phyloP scores from a whole-genome alignment of 352 stramenopile genomes.

The Phytophthora sp. region DNA sequence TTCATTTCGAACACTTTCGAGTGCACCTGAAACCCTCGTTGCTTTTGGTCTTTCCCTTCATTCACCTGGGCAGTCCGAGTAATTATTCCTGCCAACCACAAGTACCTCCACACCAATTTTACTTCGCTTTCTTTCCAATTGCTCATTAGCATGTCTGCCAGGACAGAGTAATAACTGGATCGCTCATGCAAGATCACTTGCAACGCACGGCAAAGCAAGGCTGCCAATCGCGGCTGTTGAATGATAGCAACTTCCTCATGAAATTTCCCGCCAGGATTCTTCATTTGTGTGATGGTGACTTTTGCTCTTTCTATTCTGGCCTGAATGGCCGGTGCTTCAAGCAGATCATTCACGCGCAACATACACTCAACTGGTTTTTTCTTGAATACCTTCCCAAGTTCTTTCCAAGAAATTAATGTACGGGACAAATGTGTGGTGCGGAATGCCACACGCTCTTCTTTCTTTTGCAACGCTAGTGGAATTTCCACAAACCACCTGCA shows the following conservation, averaged over 20 bases:
- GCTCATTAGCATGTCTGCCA: slow-evolving; percentile 78
- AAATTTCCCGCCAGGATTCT: slow-evolving; percentile 76
- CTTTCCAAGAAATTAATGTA: slow-evolving; percentile 78
- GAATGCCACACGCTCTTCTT: slow-evolving; percentile 74
- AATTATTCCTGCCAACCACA: slow-evolving; percentile 82
- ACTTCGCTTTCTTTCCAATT: slow-evolving; percentile 77
- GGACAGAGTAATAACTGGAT: slow-evolving; percentile 69
- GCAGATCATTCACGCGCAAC: slow-evolving; percentile 69
- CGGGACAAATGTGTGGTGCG: slow-evolving; percentile 57
- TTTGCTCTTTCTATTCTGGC: slow-evolving; percentile 68
- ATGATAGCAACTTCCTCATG: slow-evolving; percentile 69
- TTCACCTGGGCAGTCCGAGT: slow-evolving; percentile 53
- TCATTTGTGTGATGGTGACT: slow-evolving; percentile 59
- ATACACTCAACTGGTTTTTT: slow-evolving; percentile 74
- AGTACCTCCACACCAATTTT: slow-evolving; percentile 85
- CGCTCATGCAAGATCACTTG: slow-evolving; percentile 86
- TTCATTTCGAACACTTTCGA: slow-evolving; percentile 78
- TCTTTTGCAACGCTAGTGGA: slow-evolving; percentile 65
- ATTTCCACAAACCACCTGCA: slow-evolving; percentile 83
- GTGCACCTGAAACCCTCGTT: slow-evolving; percentile 75
- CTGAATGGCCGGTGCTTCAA: slow-evolving; percentile 66
- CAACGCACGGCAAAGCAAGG: slow-evolving; percentile 68
- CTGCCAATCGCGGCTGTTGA: slow-evolving; percentile 63
- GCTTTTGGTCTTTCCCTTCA: slow-evolving; percentile 60
- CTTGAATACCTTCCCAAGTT: slow-evolving; percentile 57